Conservation (phyloP, 1,284 basidiomycete genomes). For the Moniliophthora roreri region DNA sequence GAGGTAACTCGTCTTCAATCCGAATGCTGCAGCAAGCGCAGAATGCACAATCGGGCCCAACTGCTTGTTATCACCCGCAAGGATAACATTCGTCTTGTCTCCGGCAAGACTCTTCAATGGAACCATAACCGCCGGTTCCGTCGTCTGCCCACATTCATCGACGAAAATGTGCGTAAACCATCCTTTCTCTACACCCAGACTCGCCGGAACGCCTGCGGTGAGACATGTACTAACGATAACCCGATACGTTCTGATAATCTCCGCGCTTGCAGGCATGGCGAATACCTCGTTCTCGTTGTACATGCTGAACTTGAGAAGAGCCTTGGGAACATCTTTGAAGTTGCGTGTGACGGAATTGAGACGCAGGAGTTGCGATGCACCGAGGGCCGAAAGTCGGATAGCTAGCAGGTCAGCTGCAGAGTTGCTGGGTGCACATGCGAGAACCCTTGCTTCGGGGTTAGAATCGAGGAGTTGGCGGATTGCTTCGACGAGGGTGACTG, state of each 20-base stretch:
- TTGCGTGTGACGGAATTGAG: conserved; percentile 45
- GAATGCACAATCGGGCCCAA: conserved; percentile 56
- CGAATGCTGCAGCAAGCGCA: conserved; percentile 40
- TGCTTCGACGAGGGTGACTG: conserved; percentile 49
- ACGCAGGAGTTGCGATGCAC: conserved; percentile 37
- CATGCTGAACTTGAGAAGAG: conserved; percentile 33
- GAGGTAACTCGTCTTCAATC: conserved; percentile 49
- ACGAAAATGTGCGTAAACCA: conserved; percentile 60
- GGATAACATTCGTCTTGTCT: conserved; percentile 43
- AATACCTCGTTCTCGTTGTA: conserved; percentile 43
- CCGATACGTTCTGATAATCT: conserved; percentile 35
- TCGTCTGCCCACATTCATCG: conserved; percentile 64
- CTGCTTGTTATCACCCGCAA: conserved; percentile 61
- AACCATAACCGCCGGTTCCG: conserved; percentile 57
- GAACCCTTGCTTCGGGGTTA: conserved; percentile 34
- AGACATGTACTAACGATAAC: conserved; percentile 56
- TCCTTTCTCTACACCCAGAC: conserved; percentile 47
- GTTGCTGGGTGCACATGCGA: conserved; percentile 23
- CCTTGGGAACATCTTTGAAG: conserved; percentile 26
- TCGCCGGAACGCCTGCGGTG: conserved; percentile 44
- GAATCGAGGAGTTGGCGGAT: conserved; percentile 42
- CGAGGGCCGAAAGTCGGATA: conserved; percentile 35
- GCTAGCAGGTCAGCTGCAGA: conserved; percentile 37
- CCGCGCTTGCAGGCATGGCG: conserved; percentile 35
- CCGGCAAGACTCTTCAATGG: conserved; percentile 48